Percentiles rank a stretch among this genome's conserved stretches.
These are phyloP conservation scores for Lentinula boryana DNA, from an alignment of 768 basidiomycete species.

Conservation along the genomic window DNA sequence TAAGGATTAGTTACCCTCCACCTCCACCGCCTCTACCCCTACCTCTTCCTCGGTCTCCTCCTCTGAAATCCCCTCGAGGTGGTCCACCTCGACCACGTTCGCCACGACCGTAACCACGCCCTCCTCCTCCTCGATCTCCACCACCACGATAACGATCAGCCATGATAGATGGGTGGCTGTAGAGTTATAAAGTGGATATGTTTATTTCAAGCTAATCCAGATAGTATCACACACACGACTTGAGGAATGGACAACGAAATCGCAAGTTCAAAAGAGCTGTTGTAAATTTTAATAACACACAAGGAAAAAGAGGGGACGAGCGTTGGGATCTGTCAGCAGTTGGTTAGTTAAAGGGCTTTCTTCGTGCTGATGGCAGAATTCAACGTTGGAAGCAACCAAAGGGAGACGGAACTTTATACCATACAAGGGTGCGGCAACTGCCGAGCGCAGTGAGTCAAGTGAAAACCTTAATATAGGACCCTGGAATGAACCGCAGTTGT, in stretches of 20 bases:
- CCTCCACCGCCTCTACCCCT: conserved; percentile 16
- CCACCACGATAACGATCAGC: neutral
- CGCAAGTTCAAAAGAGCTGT: neutral
- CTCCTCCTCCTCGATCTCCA: conserved; percentile 14
- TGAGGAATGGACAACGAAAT: neutral
- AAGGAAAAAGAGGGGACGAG: neutral
- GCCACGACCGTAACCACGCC: conserved; percentile 20
- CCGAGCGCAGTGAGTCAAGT: neutral
- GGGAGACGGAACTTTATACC: neutral
- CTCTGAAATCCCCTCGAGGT: conserved; percentile 12
- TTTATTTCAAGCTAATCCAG: neutral
- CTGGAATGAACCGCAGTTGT: too few species aligned
- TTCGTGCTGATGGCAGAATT: neutral
- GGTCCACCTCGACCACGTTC: conserved; percentile 22
- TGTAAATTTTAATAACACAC: neutral
- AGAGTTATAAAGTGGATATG: too few species aligned
- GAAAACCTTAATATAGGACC: neutral
- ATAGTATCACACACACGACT: neutral
- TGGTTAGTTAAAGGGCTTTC: neutral
- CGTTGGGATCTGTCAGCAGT: conserved; percentile 3
- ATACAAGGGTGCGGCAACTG: neutral
- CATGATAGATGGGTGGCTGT: neutral
- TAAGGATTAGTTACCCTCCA: conserved; percentile 26
- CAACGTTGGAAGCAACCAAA: neutral
- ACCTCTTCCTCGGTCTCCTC: conserved; percentile 17